Evolutionary conservation across 176 grass and related monocot genomes (phyloP).

Genomic region (Elymus sibiricus): DNA sequence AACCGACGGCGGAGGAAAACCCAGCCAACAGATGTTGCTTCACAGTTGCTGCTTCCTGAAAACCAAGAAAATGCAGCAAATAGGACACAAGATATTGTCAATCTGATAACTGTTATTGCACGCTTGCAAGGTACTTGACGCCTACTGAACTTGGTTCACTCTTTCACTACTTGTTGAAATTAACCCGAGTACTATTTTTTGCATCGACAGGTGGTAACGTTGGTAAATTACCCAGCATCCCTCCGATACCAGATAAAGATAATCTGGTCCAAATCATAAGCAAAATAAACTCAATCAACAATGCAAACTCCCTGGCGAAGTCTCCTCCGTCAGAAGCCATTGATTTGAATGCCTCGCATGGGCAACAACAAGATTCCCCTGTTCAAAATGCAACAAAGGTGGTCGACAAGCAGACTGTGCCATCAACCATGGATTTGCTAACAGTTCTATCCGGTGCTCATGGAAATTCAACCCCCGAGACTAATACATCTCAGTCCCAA

Average conservation of each 20-base stretch:
- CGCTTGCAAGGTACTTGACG: slow-evolving; percentile 66
- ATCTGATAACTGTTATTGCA: slow-evolving; percentile 75
- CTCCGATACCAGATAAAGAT: slow-evolving; percentile 66
- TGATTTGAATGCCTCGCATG: slow-evolving; percentile 76
- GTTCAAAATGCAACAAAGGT: slow-evolving; percentile 33
- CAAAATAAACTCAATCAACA: slow-evolving; percentile 77
- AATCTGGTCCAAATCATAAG: slow-evolving; percentile 75
- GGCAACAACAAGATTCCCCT: slow-evolving; percentile 52
- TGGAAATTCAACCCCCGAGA: slow-evolving; percentile 51
- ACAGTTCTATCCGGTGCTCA: slow-evolving; percentile 61
- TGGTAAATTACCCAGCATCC: slow-evolving; percentile 47
- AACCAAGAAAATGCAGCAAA: slow-evolving; percentile 76
- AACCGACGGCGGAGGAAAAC: slow-evolving; percentile 94
- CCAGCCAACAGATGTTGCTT: slow-evolving; percentile 78
- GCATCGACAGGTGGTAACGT: slow-evolving; percentile 50
- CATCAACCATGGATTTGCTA: slow-evolving; percentile 70
- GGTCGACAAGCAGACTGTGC: slow-evolving; percentile 36
- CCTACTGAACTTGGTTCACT: not conserved
- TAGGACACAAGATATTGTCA: slow-evolving; percentile 80
- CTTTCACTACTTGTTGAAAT: not conserved
- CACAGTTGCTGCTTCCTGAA: slow-evolving; percentile 66
- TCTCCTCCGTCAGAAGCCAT: slow-evolving; percentile 57
- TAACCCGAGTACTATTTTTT: not conserved
- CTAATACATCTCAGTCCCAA: slow-evolving; percentile 71
- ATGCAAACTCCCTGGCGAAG: slow-evolving; percentile 41